A percentile compares a stretch with the other conserved stretches of the same genome.
These are phyloP conservation scores for Verbascum thapsus DNA, from an alignment of 257 asterid species.

Conservation along the genomic window DNA sequence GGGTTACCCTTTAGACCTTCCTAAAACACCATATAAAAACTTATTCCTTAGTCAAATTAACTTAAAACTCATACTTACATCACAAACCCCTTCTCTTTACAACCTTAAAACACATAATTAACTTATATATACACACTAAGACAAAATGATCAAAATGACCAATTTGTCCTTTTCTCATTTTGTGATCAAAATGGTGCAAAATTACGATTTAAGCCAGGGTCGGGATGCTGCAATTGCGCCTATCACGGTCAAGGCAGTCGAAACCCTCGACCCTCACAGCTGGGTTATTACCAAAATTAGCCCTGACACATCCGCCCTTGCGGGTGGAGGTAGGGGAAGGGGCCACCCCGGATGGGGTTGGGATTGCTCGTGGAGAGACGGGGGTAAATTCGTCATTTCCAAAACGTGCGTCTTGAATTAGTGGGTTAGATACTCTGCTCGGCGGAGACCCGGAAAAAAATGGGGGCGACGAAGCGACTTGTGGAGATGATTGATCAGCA, in stretches of 20 bases:
- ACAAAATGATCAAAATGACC: conserved; percentile 34
- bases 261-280: conserved; percentile 92
- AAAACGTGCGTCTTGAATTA: conserved; percentile 85
- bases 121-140: conserved; percentile 44
- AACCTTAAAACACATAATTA: conserved; percentile 36
- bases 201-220: conserved; percentile 61
- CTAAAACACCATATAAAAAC: conserved; percentile 32
- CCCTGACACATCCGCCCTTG: conserved; percentile 81
- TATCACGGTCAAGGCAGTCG: conserved; percentile 88
- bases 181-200: conserved; percentile 40
- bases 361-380: conserved; percentile 65
- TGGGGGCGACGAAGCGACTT: conserved; percentile 96
- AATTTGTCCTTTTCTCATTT: conserved; percentile 11
- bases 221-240: conserved; percentile 91
- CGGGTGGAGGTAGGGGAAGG: conserved; percentile 62
- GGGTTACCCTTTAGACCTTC: conserved; percentile 29
- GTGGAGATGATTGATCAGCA: conserved; percentile 54
- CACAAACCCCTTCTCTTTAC: conserved; percentile 32
- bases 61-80: conserved; percentile 49
- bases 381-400: conserved; percentile 68
- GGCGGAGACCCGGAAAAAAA: conserved; percentile 99
- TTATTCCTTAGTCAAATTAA: conserved; percentile 40
- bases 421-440: conserved; percentile 97
- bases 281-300: conserved; percentile 84
- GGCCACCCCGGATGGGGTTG: conserved; percentile 53